Percentiles rank a stretch among this genome's conserved stretches.
These are phyloP conservation scores for Dioscorea alata DNA, from an alignment of 106 monocot genomes.

Conservation along the genomic window DNA sequence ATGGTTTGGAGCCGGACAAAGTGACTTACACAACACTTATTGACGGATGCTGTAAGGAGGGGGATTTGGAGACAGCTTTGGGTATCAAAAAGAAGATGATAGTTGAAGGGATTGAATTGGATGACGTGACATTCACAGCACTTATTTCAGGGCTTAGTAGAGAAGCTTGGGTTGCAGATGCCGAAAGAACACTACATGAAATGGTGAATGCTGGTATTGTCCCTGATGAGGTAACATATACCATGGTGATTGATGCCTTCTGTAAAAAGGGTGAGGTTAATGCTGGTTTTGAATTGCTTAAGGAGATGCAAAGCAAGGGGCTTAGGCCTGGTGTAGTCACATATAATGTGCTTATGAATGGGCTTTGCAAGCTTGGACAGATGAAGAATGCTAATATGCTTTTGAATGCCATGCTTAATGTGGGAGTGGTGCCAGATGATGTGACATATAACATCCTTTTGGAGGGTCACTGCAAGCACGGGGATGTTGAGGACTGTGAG, in stretches of 20 bases:
- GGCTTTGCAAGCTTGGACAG: slow-evolving; percentile 78
- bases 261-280: slow-evolving; percentile 70
- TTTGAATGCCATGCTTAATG: slow-evolving; percentile 70
- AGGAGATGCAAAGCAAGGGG: slow-evolving; percentile 66
- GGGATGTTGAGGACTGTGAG: slow-evolving; percentile 23
- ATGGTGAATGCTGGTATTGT: slow-evolving; percentile 43
- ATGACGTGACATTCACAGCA: slow-evolving; percentile 73
- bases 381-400: slow-evolving; percentile 87
- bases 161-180: slow-evolving; percentile 41
- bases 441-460: slow-evolving; percentile 77
- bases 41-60: slow-evolving; percentile 76
- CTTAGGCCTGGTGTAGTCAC: slow-evolving; percentile 48
- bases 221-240: slow-evolving; percentile 48
- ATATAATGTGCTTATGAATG: slow-evolving; percentile 79
- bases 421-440: slow-evolving; percentile 83
- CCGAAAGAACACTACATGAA: slow-evolving; percentile 43
- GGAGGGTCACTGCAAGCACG: slow-evolving; percentile 71
- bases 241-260: slow-evolving; percentile 66
- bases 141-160: slow-evolving; percentile 61
- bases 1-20: slow-evolving; percentile 59
- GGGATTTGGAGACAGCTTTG: slow-evolving; percentile 43
- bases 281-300: slow-evolving; percentile 50
- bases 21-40: slow-evolving; percentile 82
- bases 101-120: slow-evolving; percentile 41
- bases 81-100: slow-evolving; percentile 46